phyloP scores from a whole-genome alignment of 2,329 filamentous ascomycete species.

The Nannizziopsis arthrosporioides region DNA sequence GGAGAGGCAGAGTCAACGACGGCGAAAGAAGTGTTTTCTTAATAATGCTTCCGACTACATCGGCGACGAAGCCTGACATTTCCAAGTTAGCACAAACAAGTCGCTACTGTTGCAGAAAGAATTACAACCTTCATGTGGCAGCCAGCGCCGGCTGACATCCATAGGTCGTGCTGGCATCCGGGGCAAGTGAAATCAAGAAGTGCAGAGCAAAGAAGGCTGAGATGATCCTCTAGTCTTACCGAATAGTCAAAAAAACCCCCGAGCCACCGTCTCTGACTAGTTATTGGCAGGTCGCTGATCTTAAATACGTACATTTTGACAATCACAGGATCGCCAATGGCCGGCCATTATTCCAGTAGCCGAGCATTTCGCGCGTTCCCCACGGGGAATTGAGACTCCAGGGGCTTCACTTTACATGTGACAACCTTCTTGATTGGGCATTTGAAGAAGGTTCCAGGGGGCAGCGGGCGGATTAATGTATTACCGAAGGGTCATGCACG shows the following conservation, averaged over 20 bases:
- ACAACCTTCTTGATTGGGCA: not conserved
- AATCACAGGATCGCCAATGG: no score
- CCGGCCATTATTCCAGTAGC: no score
- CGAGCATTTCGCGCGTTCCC: no score
- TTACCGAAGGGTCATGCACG: not conserved
- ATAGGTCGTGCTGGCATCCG: not conserved
- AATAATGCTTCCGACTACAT: conserved; percentile 48
- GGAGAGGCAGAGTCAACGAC: conserved; percentile 49
- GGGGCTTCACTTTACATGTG: not conserved
- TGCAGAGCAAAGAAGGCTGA: not conserved
- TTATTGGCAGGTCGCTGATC: no score
- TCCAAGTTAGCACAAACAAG: conserved; percentile 11
- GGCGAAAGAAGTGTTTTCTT: conserved; percentile 54
- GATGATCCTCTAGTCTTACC: no score
- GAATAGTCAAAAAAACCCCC: no score
- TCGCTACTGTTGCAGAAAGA: not conserved
- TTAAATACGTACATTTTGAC: no score
- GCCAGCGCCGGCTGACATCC: conserved; percentile 16
- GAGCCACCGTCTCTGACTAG: no score
- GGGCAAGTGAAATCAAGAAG: not conserved
- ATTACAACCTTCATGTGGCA: conserved; percentile 26
- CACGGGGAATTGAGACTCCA: not conserved
- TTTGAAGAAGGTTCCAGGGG: no score
- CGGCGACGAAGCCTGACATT: conserved; percentile 42
- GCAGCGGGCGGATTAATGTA: not conserved